These are phyloP conservation scores for Tulasnella sp. DNA, from an alignment of 768 basidiomycete species.

Conservation along the genomic window DNA sequence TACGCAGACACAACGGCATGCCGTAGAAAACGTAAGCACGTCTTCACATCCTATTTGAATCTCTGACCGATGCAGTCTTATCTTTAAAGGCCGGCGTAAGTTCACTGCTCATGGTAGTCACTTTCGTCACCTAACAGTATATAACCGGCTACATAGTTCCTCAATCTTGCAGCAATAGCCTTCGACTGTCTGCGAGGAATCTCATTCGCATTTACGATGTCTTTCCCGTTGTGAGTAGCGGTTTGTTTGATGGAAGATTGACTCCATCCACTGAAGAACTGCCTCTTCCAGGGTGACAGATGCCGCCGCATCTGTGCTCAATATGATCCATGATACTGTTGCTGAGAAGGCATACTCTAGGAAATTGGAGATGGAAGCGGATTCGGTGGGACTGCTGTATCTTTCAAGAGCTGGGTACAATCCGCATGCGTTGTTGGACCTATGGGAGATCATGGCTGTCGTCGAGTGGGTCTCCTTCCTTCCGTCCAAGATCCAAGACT, in stretches of 20 bases:
- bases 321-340: conserved; percentile 31
- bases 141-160: conserved; percentile 23
- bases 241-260: background rate
- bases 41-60: background rate
- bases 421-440: conserved; percentile 29
- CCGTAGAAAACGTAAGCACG: conserved; percentile 34
- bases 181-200: conserved; percentile 35
- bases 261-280: background rate
- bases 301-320: conserved; percentile 30
- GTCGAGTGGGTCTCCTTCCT: conserved; percentile 24
- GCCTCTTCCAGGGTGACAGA: conserved; percentile 26
- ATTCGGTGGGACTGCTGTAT: conserved; percentile 30
- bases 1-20: conserved; percentile 29
- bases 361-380: conserved; percentile 36
- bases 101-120: background rate
- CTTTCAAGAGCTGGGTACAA: conserved; percentile 33
- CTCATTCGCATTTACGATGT: conserved; percentile 32
- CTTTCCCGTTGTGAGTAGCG: conserved; percentile 30
- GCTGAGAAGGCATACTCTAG: conserved; percentile 32
- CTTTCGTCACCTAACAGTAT: background rate
- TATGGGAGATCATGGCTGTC: conserved; percentile 34
- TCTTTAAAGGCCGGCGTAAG: background rate
- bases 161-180: conserved; percentile 32
- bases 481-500: background rate
- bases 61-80: no score